phyloP scores from a whole-genome alignment of 2,329 filamentous ascomycete species.

The Arthroderma uncinatum region DNA sequence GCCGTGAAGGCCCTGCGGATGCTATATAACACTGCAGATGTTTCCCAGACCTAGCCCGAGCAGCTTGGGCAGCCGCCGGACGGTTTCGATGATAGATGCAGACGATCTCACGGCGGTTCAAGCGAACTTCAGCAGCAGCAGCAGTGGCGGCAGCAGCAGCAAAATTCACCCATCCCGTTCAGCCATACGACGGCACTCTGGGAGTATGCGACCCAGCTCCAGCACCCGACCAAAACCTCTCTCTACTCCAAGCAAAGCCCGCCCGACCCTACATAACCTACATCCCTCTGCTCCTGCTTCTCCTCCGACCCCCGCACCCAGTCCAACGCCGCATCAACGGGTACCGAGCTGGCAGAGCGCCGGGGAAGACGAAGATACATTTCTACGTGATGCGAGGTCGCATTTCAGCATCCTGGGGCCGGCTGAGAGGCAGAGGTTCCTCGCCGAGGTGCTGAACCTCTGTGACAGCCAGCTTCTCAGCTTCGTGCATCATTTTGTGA shows the following conservation, averaged over 20 bases:
- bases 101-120: conserved; percentile 12
- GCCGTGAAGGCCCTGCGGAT: too few species aligned
- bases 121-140: not conserved
- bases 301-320: conserved; percentile 56
- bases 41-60: conserved; percentile 13
- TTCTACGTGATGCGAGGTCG: conserved; percentile 65
- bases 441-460: conserved; percentile 81
- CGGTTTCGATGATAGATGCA: conserved; percentile 21
- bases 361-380: conserved; percentile 65
- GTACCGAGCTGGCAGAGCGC: conserved; percentile 40
- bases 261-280: conserved; percentile 41
- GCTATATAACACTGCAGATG: conserved; percentile 2
- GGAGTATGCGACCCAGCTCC: conserved; percentile 9
- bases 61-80: conserved; percentile 18
- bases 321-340: conserved; percentile 52
- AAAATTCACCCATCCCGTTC: not conserved
- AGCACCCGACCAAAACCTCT: conserved; percentile 27
- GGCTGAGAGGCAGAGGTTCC: conserved; percentile 63
- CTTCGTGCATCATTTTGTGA: conserved; percentile 93
- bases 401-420: conserved; percentile 70
- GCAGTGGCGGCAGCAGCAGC: conserved; percentile 6
- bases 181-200: conserved; percentile 7
- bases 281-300: conserved; percentile 54
- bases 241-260: conserved; percentile 35
- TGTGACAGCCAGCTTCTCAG: conserved; percentile 92